These are phyloP conservation scores for Ogataea kodamae DNA, from an alignment of 805 yeast genomes.

Conservation along the genomic window DNA sequence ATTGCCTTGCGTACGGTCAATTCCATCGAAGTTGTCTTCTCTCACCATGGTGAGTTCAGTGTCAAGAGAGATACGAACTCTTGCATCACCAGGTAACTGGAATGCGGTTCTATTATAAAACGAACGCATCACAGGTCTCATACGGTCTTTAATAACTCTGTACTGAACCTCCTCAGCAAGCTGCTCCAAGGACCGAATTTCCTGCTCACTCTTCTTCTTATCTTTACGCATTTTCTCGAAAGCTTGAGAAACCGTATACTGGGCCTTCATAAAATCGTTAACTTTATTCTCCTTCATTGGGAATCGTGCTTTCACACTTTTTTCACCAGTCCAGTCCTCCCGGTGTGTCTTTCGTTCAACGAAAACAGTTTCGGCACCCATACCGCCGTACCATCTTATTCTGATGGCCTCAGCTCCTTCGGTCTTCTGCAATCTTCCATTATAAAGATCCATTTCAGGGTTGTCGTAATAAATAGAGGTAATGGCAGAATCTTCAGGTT, in stretches of 20 bases:
- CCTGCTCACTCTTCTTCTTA: conserved; percentile 81
- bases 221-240: conserved; percentile 92
- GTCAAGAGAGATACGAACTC: conserved; percentile 96
- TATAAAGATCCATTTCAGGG: conserved; percentile 81
- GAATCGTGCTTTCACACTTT: conserved; percentile 97
- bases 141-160: conserved; percentile 73
- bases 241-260: conserved; percentile 80
- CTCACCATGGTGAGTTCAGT: conserved; percentile 97
- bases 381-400: conserved; percentile 98
- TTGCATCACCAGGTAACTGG: conserved; percentile 98
- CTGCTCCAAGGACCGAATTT: conserved; percentile 88
- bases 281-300: conserved; percentile 87
- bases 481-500: conserved; percentile 90
- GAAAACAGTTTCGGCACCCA: conserved; percentile 86
- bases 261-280: conserved; percentile 79
- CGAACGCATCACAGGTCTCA: conserved; percentile 93
- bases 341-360: conserved; percentile 98
- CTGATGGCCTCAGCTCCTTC: conserved; percentile 99
- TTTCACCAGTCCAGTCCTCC: conserved; percentile 99
- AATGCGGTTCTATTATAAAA: conserved; percentile 98
- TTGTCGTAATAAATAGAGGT: conserved; percentile 96
- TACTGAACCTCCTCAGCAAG: conserved; percentile 93
- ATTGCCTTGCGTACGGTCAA: conserved; percentile 82
- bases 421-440: conserved; percentile 90
- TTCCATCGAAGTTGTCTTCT: conserved; percentile 94